phyloP scores from a whole-genome alignment of 306 rosid genomes.

The Senna siamea region DNA sequence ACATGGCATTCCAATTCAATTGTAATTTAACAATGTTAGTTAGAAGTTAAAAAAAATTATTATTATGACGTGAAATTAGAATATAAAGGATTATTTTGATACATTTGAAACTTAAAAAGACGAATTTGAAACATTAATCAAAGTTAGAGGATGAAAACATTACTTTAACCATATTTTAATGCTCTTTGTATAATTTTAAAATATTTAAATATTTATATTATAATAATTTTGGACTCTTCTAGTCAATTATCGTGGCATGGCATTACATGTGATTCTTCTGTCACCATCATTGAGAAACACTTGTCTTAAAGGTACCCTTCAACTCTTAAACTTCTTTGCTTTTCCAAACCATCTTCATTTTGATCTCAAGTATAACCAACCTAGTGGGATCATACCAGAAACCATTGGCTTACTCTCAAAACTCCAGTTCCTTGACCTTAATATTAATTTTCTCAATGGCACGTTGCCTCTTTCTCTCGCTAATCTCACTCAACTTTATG shows the following conservation, averaged over 20 bases:
- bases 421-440: conserved; percentile 50
- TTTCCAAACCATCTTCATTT: conserved; percentile 49
- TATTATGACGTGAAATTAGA: too few species aligned
- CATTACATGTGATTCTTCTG: background rate
- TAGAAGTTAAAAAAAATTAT: too few species aligned
- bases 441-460: conserved; percentile 36
- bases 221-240: background rate
- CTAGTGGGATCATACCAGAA: background rate
- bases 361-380: conserved; percentile 39
- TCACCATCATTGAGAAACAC: background rate
- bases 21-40: too few species aligned
- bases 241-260: conserved; percentile 13
- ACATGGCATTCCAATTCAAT: too few species aligned
- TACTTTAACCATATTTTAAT: too few species aligned
- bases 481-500: conserved; percentile 42
- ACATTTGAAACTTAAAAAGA: too few species aligned
- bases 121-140: too few species aligned
- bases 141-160: too few species aligned
- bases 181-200: too few species aligned
- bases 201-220: too few species aligned
- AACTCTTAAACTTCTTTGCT: conserved; percentile 40
- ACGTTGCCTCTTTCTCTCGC: conserved; percentile 48
- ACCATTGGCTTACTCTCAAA: conserved; percentile 31
- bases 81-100: too few species aligned
- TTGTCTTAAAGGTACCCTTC: conserved; percentile 33